A percentile compares a stretch with the other conserved stretches of the same genome.
Conservation (phyloP, 768 basidiomycete genomes). For the Rhizopogon vinicolor region DNA sequence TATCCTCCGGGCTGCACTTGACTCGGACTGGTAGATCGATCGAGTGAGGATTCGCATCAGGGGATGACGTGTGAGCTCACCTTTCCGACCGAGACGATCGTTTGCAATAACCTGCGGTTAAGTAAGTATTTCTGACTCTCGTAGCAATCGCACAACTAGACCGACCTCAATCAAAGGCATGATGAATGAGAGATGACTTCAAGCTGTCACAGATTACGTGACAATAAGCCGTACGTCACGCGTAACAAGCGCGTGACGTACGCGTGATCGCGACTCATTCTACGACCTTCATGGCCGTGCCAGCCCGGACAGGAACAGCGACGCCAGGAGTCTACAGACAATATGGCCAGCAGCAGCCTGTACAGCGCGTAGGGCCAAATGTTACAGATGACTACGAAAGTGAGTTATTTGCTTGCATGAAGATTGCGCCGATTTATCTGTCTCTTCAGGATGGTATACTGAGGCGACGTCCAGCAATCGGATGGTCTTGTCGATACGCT, state of each 20-base stretch:
- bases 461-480: constrained; percentile 75
- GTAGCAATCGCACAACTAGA: background rate
- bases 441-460: constrained; percentile 74
- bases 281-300: constrained; percentile 21
- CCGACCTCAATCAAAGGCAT: constrained; percentile 57
- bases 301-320: constrained; percentile 20
- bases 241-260: constrained; percentile 20
- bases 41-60: constrained; percentile 5
- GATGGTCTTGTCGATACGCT: constrained; percentile 86
- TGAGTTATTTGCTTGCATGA: constrained; percentile 28
- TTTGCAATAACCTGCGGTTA: constrained; percentile 81
- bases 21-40: constrained; percentile 69
- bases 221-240: constrained; percentile 3
- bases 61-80: constrained; percentile 33
- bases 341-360: constrained; percentile 17
- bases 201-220: background rate
- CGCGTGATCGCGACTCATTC: constrained; percentile 11
- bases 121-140: background rate
- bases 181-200: background rate
- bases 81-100: constrained; percentile 93
- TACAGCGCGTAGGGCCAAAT: constrained; percentile 31
- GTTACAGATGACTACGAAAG: constrained; percentile 77
- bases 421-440: constrained; percentile 4
- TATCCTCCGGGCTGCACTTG: constrained; percentile 93
- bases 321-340: constrained; percentile 19